A percentile compares a stretch with the other conserved stretches of the same genome.
Evolutionary conservation across 176 grass and related monocot species (phyloP).

Genomic region (Dendrocalamus sinicus): DNA sequence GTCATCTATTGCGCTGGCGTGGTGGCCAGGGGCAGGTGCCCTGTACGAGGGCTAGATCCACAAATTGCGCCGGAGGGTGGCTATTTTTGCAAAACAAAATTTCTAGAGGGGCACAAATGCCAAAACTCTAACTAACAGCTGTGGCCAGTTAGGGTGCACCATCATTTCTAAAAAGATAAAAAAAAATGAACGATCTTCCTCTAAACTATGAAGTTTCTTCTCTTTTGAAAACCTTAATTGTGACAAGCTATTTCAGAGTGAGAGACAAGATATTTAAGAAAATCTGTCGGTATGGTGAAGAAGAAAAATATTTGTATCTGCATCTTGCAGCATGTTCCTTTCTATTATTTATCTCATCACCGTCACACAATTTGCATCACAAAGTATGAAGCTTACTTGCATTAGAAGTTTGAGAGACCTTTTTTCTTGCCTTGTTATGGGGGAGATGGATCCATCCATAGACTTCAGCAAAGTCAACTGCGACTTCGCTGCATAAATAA

Average conservation of each 20-base stretch:
- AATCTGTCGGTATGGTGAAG: neutral
- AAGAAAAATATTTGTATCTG: neutral
- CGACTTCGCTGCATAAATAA: conserved; percentile 25
- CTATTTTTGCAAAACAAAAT: too few relatives aligned
- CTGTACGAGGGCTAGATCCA: too few relatives aligned
- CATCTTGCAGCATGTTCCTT: conserved; percentile 9
- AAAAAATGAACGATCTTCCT: neutral
- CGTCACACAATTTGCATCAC: neutral
- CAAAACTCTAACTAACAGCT: neutral
- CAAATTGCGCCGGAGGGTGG: too few relatives aligned
- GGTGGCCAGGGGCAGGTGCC: too few relatives aligned
- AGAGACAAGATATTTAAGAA: conserved; percentile 8
- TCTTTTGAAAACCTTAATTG: neutral
- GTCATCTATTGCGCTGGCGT: too few relatives aligned
- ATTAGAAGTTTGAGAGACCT: conserved; percentile 15
- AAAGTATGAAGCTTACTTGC: conserved; percentile 32
- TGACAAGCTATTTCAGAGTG: neutral
- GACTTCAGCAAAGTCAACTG: conserved; percentile 15
- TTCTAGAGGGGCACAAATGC: too few relatives aligned
- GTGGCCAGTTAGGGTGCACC: neutral
- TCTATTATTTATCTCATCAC: neutral
- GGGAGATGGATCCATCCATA: conserved; percentile 25
- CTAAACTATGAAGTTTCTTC: neutral
- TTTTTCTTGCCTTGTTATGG: conserved; percentile 28
- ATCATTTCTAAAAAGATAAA: conserved; percentile 5